Evolutionary conservation across 148 eudicot species (phyloP), one percentile per base, ranked within the genome.

Genomic region (Rhododendron ferrugineum): DNA sequence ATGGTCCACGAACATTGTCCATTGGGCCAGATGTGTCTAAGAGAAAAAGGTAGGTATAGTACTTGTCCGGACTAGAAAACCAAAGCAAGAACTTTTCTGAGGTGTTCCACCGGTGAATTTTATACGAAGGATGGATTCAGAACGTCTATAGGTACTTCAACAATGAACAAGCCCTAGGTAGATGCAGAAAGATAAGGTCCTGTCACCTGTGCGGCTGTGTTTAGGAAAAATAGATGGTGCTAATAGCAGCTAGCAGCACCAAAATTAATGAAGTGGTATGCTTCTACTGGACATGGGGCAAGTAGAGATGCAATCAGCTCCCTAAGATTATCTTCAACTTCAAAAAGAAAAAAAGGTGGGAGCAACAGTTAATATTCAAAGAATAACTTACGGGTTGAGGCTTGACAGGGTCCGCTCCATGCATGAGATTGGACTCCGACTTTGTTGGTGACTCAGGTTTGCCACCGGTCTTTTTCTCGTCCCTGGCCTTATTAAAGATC

Each of bases 381-480:
- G 72, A 47, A 23, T 8, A 86, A 88, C 95, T 92, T 91, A 95
- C 98, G 84, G 92, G 85, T 84, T 85, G 95, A 86, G 98, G 88
- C 85, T 93, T 95, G 82, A 84, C 60, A 74, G 92, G 87, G 58
- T 92, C 93, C 82, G 87, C 89, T 85, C 88, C 91, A 73, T 88
- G 87, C 87, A 86, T 90, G 82, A 86, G 64, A 81, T 60, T 82
- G 70, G 93, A 72, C 87, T 90, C 93, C 81, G 79, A 83, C 66
- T 91, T 90, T 36, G 88, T 82, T 42, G 98, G 98, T 76, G 98
- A 95, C 13, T 92, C 95, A 15, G 92, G 92, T 73, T 90, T 93
- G 58, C 94, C 96, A 85, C 96, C 95, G 18, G 97, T 94, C 87
- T 94, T 95, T 87, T 92, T 95, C 89, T 95, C 98, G 92, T 95